Percentiles rank a stretch among this genome's conserved stretches.
Evolutionary conservation across 805 yeast genomes (phyloP).

Genomic region (Kodamaea nitidulidarum): DNA sequence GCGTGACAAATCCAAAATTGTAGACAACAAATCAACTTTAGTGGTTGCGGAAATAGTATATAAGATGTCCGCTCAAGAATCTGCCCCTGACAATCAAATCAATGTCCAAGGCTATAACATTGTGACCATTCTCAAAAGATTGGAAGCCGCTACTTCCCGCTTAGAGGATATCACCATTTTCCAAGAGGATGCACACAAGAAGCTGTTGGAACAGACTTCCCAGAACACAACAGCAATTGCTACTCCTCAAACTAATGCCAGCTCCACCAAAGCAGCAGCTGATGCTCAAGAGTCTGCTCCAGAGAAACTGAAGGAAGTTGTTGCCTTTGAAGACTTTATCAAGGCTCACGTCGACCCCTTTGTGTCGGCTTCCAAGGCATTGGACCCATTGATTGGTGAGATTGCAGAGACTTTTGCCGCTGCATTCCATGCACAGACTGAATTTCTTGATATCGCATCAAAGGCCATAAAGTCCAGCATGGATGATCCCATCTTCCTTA

Average conservation of each 20-base stretch:
- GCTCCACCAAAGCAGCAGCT: conserved; percentile 4
- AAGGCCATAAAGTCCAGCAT: conserved; percentile 63
- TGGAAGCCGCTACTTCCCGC: conserved; percentile 91
- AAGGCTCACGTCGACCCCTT: conserved; percentile 56
- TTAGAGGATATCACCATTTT: conserved; percentile 82
- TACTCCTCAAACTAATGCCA: conserved; percentile 1
- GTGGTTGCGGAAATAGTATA: not conserved
- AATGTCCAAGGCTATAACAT: conserved; percentile 81
- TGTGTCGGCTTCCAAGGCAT: conserved; percentile 45
- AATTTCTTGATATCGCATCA: conserved; percentile 55
- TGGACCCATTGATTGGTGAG: conserved; percentile 56
- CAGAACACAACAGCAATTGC: not conserved
- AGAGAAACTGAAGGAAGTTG: conserved; percentile 40
- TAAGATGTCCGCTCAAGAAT: conserved; percentile 20
- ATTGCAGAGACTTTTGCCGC: conserved; percentile 46
- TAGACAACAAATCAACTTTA: conserved; percentile 2
- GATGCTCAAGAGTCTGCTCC: conserved; percentile 13
- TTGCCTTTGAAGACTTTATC: conserved; percentile 54
- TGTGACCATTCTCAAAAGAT: conserved; percentile 65
- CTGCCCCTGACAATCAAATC: conserved; percentile 40
- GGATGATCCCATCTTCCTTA: conserved; percentile 49
- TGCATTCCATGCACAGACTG: conserved; percentile 59
- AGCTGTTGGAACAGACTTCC: conserved; percentile 3
- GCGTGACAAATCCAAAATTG: not conserved
- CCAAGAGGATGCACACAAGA: conserved; percentile 56